Base-by-base conservation (phyloP, 352 stramenopile genomes). In the Phytophthora europaea region DNA sequence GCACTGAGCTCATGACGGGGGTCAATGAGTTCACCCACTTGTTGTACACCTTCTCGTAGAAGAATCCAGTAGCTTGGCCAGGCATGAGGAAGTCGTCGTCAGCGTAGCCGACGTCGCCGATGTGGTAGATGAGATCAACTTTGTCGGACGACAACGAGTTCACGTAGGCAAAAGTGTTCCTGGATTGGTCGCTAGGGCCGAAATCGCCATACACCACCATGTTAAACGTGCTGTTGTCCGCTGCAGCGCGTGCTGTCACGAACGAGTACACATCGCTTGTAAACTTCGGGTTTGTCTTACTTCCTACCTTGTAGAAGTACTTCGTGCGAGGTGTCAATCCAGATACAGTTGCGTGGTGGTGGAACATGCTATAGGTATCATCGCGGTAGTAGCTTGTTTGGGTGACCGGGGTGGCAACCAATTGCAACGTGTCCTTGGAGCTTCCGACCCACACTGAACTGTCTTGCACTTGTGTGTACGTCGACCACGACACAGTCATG, bases 21-120 rank as follows among this genome's bases (percentile, higher is more conserved):
- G 73, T 63, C 34, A 93, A 61, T 50, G 73, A 55, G 52, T 88
- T 85, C 80, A 96, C 89, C 75, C 81, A 97, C 45, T 83, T 75
- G 65, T 97, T 93, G 73, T 87, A 97, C 10, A 79, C 80, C 31
- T 94, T 78, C 52, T 97, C 89, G 75, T 94, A 96, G 57, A 87
- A 90, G 73, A 95, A 96, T 2, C 83, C 76, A 5, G 85, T 52
- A 10, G 55, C 45, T 43, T 85, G 59, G 13, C 50, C 62, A 6
- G 53, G 61, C 72, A 61, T 80, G 52, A 67, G 64, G 47, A 65
- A 72, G 38, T 65, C 57, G n/a, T 78, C 60, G 18, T 75, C 71
- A 16, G 69, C 66, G 36, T 75, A 91, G 55, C 71, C 80, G 36
- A 91, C 78, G 68, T 93, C 87, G 15, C 84, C 87, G 20, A 91